Evolutionary conservation across 139 green algal genomes (phyloP), one percentile per base, ranked within the genome.

Genomic region (Astrephomene gubernaculifera): DNA sequence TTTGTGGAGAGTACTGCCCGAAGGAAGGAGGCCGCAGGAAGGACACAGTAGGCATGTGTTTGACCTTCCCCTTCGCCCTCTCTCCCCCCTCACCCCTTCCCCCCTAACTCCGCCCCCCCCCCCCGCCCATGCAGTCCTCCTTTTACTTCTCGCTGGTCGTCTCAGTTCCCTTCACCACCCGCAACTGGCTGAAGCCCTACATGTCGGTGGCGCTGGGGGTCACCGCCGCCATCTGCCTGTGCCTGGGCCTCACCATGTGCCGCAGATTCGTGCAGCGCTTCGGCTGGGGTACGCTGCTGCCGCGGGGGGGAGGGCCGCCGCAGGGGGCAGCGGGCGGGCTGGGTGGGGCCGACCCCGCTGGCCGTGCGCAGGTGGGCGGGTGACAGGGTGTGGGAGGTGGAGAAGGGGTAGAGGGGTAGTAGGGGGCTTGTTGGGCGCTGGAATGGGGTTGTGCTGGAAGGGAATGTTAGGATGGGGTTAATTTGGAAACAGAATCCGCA

Each of bases 191-290:
- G 24, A 89, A 87, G 63, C 91, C 92, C n/a, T 94, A 95, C 91
- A 93, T 95, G 87, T 91, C 86, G 25, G 88, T 95, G n/a, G 81
- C 93, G 35, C 76, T 95, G 29, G 93, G 90, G 36, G 86, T 95
- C 45, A 92, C 89, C 0, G 89, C 91, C 8, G 87, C 89, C 53
- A 64, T 94, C 35, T 71, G 91, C 53, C 89, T 93, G 43, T 92
- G 87, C 83, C 82, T 93, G 7, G 33, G 89, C 21, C 88, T 92
- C 81, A 91, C 88, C 38, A 73, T 94, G 49, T 90, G 81, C 73
- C 90, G 89, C 67, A 87, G 89, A 4, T 29, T 91, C 49, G 43
- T 90, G 45, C 83, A 89, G 87, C 53, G 85, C 36, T 86, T 72
- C 65, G 87, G 90, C 24, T 61, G 86, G 35, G n/a, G 67, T 24